These are phyloP conservation scores for Suillus americanus DNA, from an alignment of 768 basidiomycete species.

Conservation along the genomic window DNA sequence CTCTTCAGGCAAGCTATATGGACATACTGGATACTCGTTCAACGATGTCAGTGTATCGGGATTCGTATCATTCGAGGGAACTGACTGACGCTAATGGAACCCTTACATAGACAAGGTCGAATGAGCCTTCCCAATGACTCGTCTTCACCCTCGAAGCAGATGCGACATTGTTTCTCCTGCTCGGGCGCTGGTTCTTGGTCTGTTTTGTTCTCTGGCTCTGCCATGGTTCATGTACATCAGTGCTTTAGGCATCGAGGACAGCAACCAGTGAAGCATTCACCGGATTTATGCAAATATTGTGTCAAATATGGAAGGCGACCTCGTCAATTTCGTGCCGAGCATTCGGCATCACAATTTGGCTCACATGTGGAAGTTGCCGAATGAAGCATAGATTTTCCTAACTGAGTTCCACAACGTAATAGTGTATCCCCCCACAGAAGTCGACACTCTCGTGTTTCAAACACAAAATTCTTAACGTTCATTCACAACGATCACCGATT, in stretches of 20 bases:
- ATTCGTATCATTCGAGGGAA: background rate
- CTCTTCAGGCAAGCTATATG: slow-evolving; percentile 76
- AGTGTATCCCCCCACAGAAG: too few species aligned
- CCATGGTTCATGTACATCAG: background rate
- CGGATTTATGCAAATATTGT: background rate
- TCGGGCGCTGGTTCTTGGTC: slow-evolving; percentile 12
- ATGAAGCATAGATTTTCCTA: background rate
- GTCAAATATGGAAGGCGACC: background rate
- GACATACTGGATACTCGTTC: slow-evolving; percentile 54
- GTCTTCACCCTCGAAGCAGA: slow-evolving; percentile 75
- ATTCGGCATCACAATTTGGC: background rate
- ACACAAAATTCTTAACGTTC: too few species aligned
- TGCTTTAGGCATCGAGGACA: background rate
- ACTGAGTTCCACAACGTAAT: background rate
- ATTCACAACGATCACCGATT: too few species aligned
- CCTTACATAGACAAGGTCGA: slow-evolving; percentile 67
- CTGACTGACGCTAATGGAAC: slow-evolving; percentile 64
- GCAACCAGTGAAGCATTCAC: background rate
- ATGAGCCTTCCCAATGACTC: slow-evolving; percentile 71
- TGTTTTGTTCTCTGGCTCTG: slow-evolving; percentile 14
- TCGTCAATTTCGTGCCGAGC: background rate
- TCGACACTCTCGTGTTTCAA: too few species aligned
- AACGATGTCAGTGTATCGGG: slow-evolving; percentile 13
- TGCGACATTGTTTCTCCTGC: slow-evolving; percentile 74
- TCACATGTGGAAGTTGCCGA: background rate